Evolutionary conservation across 352 stramenopile species (phyloP), one percentile per base, ranked within the genome.

Genomic region (Globisporangium rhizosaccharum): DNA sequence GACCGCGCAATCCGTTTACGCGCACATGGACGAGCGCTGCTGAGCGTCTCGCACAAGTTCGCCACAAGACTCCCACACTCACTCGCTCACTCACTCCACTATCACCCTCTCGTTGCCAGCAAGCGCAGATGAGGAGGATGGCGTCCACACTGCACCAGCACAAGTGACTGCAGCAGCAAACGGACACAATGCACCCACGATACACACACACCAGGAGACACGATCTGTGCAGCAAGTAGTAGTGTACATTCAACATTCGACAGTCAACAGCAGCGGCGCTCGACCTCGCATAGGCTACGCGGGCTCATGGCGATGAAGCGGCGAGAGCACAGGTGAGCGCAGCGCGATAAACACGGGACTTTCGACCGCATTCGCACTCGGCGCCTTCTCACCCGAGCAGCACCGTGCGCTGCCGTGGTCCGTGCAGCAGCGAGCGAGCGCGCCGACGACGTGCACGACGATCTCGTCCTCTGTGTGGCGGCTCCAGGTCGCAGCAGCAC

Each of bases 291-390:
- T 8, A 39, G 33, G 33, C 44, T 37, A 52, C 23, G 28, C 20
- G 23, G 9, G 17, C 18, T 61, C 36, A 15, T 50, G 36, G n/a
- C 18, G 20, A n/a, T 55, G 56, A 12, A 61, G 37, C 47, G 56
- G 47, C 20, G 56, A 56, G 1, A 61, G 47, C 25, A 25, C 49
- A 3, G 47, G 56, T 18, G 56, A 61, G 45, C 25, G 56, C 56
- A 63, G 26, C 1, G 28, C 30, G 9, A 53, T 41, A 30, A 57
- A 63, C 20, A 47, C 28, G 17, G 39, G 57, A 20, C 57, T 63
- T 20, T 61, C 48, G 12, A 20, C 14, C 56, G 23, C 49, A 9
- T 6, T 17, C 2, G 17, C 33, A n/a, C 49, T 41, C 47, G 54
- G 42, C 9, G 17, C 12, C 14, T 12, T 39, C 0, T 8, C 18